Evolutionary conservation across 345 rosid species (phyloP), one percentile per base, ranked within the genome.

Genomic region (Tarenaya hassleriana): DNA sequence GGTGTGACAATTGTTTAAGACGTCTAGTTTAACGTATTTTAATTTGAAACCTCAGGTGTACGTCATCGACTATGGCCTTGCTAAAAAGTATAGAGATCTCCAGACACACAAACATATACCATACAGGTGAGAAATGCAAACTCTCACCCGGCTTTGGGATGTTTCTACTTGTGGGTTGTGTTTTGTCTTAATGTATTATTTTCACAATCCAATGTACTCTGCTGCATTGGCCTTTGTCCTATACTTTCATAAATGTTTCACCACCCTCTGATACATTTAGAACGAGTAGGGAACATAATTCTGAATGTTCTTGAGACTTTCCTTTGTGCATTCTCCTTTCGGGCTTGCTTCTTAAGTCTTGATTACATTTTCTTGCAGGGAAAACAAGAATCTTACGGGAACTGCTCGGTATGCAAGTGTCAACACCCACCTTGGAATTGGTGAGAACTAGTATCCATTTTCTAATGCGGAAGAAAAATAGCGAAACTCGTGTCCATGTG

Each of bases 361-460:
- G n/a, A n/a, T 39, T 49, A 38, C 43, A 39, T 50, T 43, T 68
- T 51, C 24, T 58, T 61, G 11, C 73, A 92, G 98, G 71, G 98
- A 92, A 74, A 92, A 88, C 71, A 92, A 88, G 79, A 81, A 88
- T 72, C 94, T 88, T 46, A 88, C 94, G n/a, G 98, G 96, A 67
- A 92, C 98, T 34, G 96, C 98, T 53, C 86, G 90, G 34, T 92
- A 88, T 74, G 96, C 96, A 47, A 87, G 98, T 77, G 92, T 87
- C 52, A 91, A 91, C 58, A 87, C 98, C 55, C 98, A 91, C 75
- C 95, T 81, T 53, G 97, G 95, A 68, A 83, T 92, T 72, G 98
- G 98, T 88, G 44, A 69, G 56, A 52, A 60, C 15, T 46, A 39
- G 13, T 44, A 24, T 34, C 42, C n/a, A 35, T 8, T 56, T 20